These are phyloP conservation scores for Acer saccharum DNA, from an alignment of 345 rosid genomes.

Conservation along the genomic window DNA sequence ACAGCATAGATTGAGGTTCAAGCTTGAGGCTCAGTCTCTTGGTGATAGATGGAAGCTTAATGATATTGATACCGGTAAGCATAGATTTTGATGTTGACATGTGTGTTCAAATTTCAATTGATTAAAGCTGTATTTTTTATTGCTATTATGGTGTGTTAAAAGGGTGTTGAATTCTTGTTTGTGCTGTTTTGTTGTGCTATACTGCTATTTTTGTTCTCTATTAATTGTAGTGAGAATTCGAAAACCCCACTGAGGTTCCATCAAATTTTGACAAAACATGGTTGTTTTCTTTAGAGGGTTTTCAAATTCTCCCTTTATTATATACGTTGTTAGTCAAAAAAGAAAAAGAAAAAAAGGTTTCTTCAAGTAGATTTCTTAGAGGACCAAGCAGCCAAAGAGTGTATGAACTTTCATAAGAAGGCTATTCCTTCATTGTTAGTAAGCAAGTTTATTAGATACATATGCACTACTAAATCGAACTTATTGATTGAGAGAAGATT, in stretches of 20 bases:
- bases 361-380: neutral
- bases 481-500: neutral
- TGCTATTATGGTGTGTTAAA: neutral
- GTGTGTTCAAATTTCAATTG: neutral
- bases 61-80: slow-evolving; percentile 61
- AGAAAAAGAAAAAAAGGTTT: no score
- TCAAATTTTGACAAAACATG: no score
- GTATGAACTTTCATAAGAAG: neutral
- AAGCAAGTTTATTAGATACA: neutral
- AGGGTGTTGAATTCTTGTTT: neutral
- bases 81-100: neutral
- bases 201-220: no score
- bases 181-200: no score
- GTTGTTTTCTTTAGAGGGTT: no score
- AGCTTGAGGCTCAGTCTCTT: slow-evolving; percentile 51
- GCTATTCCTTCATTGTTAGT: neutral
- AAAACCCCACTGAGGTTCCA: no score
- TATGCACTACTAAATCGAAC: neutral
- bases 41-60: slow-evolving; percentile 70
- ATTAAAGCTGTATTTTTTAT: neutral
- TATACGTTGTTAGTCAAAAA: no score
- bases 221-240: no score
- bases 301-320: no score
- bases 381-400: neutral
- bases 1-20: slow-evolving; percentile 46